Percentiles rank a stretch among this genome's conserved stretches.
These are phyloP conservation scores for Prunella vulgaris DNA, from an alignment of 257 asterid species.

Conservation along the genomic window DNA sequence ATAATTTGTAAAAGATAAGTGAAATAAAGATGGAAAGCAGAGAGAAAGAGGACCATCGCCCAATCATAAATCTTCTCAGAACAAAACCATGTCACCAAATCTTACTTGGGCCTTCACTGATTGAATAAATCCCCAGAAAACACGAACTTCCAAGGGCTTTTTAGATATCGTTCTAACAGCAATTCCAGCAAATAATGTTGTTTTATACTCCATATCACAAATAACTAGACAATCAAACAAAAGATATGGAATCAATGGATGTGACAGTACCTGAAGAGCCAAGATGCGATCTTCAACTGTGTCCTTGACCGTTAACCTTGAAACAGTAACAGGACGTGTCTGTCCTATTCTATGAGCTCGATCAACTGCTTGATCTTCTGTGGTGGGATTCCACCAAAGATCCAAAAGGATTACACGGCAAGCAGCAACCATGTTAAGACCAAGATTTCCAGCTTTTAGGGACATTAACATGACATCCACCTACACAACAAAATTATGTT, in stretches of 20 bases:
- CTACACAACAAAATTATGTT: slow-evolving; percentile 39
- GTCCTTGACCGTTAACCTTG: slow-evolving; percentile 77
- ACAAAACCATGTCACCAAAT: neutral
- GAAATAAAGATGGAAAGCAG: neutral
- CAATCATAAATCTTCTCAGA: neutral
- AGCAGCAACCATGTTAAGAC: slow-evolving; percentile 99
- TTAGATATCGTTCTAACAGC: neutral
- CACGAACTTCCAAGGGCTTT: neutral
- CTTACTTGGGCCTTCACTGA: neutral
- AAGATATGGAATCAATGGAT: neutral
- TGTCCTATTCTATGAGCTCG: slow-evolving; percentile 99
- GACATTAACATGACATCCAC: slow-evolving; percentile 98
- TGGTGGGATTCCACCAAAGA: slow-evolving; percentile 99
- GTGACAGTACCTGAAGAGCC: slow-evolving; percentile 72
- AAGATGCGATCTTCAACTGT: slow-evolving; percentile 96
- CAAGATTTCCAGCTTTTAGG: slow-evolving; percentile 95
- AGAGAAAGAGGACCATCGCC: neutral
- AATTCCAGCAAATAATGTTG: neutral
- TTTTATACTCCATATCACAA: neutral
- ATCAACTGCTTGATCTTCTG: slow-evolving; percentile 98
- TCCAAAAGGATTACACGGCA: slow-evolving; percentile 91
- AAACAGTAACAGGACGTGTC: slow-evolving; percentile 86
- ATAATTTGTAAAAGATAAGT: neutral
- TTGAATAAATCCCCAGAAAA: neutral
- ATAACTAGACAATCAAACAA: neutral